These are phyloP conservation scores for Acacia melanoxylon DNA, from an alignment of 306 rosid genomes.

Conservation along the genomic window DNA sequence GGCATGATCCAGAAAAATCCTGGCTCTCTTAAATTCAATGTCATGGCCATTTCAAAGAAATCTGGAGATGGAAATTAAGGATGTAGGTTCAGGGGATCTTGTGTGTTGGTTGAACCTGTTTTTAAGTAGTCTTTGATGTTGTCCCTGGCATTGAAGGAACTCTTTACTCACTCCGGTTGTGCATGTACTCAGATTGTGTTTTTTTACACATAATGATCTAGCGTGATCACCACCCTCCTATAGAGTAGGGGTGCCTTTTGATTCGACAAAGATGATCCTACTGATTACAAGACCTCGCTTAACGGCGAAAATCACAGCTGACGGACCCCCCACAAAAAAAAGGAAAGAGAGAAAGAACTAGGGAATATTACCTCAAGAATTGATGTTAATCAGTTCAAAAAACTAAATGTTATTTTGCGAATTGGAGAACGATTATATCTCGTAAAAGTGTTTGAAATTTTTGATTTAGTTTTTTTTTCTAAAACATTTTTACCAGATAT, in stretches of 20 bases:
- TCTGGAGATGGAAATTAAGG: constrained; percentile 14
- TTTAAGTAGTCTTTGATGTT: neutral
- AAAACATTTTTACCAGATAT: neutral
- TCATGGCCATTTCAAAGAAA: constrained; percentile 76
- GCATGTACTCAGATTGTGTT: neutral
- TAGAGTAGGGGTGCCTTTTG: neutral
- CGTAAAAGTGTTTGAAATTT: neutral
- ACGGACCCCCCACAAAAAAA: neutral
- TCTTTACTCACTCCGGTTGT: neutral
- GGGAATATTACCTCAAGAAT: too few species aligned
- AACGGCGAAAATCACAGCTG: neutral
- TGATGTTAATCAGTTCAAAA: too few species aligned
- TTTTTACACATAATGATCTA: neutral
- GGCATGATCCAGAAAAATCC: constrained; percentile 75
- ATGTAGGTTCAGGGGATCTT: neutral
- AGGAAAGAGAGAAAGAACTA: too few species aligned
- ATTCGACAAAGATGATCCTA: neutral
- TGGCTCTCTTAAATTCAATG: constrained; percentile 68
- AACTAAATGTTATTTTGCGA: neutral
- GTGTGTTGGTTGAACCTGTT: constrained; percentile 17
- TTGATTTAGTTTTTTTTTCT: neutral
- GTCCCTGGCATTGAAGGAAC: neutral
- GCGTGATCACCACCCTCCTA: neutral
- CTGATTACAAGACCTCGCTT: neutral
- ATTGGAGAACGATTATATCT: neutral